phyloP scores from a whole-genome alignment of 2,329 filamentous ascomycete genomes.

The Raffaelea albimanens region DNA sequence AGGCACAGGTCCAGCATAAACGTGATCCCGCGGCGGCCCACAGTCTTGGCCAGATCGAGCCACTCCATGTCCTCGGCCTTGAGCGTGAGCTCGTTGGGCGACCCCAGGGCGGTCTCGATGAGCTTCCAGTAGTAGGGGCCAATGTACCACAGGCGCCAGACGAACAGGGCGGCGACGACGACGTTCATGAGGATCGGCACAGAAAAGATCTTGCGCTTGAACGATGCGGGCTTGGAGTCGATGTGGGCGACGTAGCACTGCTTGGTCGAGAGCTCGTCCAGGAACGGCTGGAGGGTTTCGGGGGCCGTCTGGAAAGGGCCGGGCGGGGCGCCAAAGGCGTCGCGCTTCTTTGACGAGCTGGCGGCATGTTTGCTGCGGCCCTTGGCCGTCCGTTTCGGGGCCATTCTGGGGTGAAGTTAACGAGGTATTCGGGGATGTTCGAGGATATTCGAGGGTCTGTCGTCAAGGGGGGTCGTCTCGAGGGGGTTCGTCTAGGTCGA shows the following conservation, averaged over 20 bases:
- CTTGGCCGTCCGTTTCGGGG: conserved; percentile 8
- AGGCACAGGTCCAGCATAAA: conserved; percentile 69
- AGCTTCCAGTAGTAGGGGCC: conserved; percentile 65
- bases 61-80: conserved; percentile 47
- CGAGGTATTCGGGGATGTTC: too few relatives aligned
- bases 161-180: conserved; percentile 52
- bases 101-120: conserved; percentile 53
- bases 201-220: conserved; percentile 77
- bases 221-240: conserved; percentile 56
- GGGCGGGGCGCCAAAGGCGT: conserved; percentile 29
- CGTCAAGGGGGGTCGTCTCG: too few relatives aligned
- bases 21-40: conserved; percentile 49
- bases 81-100: conserved; percentile 58
- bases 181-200: conserved; percentile 73
- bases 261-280: conserved; percentile 52
- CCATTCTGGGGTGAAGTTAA: background rate
- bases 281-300: conserved; percentile 53
- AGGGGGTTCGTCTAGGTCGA: too few relatives aligned
- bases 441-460: too few relatives aligned
- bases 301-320: conserved; percentile 61
- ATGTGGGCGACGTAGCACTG: conserved; percentile 81
- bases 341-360: conserved; percentile 8
- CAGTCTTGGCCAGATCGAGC: conserved; percentile 43
- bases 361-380: conserved; percentile 21
- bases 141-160: conserved; percentile 59